Evolutionary conservation across 768 basidiomycete species (phyloP).

Genomic region (Fistulinella prunicolor): DNA sequence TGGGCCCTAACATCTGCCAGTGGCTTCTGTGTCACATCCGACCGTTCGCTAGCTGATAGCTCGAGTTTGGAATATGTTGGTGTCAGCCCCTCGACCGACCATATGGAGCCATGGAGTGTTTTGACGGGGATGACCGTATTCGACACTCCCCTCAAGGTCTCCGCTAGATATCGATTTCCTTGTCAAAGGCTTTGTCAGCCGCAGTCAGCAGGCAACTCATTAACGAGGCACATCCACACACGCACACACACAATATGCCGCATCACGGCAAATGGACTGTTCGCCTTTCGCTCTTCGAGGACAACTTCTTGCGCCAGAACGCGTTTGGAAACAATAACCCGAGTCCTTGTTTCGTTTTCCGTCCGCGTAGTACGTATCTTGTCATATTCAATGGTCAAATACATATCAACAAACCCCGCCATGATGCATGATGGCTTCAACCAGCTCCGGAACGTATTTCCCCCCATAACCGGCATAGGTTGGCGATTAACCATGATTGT

Average conservation of each 20-base stretch:
- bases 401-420: conserved; percentile 6
- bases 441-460: not conserved
- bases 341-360: not conserved
- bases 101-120: no score
- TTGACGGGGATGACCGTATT: no score
- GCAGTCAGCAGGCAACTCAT: not conserved
- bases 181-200: not conserved
- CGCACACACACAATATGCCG: not conserved
- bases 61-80: not conserved
- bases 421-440: no score
- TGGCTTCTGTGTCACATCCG: not conserved
- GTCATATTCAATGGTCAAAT: no score
- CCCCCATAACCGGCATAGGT: no score
- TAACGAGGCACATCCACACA: not conserved
- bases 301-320: conserved; percentile 6
- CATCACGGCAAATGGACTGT: not conserved
- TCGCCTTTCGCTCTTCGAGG: not conserved
- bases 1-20: no score
- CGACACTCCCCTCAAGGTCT: no score
- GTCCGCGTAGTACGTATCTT: not conserved
- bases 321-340: conserved; percentile 16
- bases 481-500: no score
- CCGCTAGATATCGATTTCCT: no score
- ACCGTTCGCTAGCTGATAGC: not conserved
- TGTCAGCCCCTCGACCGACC: not conserved